Evolutionary conservation across 805 yeast species (phyloP).

Genomic region (Ogataea wickerhamii): DNA sequence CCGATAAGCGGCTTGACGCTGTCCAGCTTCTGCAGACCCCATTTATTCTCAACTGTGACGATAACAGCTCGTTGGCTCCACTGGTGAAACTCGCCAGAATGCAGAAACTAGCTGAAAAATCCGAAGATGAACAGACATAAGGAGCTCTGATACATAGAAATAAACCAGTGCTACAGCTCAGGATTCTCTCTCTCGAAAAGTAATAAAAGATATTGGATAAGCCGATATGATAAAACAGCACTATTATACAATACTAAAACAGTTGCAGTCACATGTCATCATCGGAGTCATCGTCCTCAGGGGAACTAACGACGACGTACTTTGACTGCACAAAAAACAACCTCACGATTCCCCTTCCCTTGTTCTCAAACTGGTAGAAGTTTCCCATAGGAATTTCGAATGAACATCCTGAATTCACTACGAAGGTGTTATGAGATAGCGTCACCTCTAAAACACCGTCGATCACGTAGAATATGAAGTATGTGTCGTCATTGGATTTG

Average conservation of each 20-base stretch:
- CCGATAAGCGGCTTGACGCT: constrained; percentile 77
- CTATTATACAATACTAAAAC: constrained; percentile 5
- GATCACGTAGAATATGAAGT: constrained; percentile 72
- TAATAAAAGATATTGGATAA: no score
- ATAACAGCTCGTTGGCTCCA: constrained; percentile 61
- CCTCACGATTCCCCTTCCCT: constrained; percentile 53
- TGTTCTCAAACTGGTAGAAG: constrained; percentile 63
- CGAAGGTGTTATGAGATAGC: constrained; percentile 53
- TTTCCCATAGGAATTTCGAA: constrained; percentile 80
- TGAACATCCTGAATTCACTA: constrained; percentile 68
- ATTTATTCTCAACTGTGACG: constrained; percentile 61
- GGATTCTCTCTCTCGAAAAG: no score
- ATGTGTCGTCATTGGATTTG: constrained; percentile 60
- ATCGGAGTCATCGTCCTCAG: constrained; percentile 23
- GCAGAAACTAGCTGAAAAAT: constrained; percentile 46
- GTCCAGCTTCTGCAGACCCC: constrained; percentile 63
- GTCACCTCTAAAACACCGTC: constrained; percentile 69
- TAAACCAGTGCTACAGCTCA: no score
- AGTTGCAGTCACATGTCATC: constrained; percentile 11
- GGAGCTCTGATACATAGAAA: no score
- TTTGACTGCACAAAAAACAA: constrained; percentile 75
- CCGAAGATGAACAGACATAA: constrained; percentile 21
- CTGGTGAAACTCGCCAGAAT: constrained; percentile 69
- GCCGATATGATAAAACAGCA: no score
- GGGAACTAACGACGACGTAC: constrained; percentile 33